Conservation (phyloP, 2,329 filamentous ascomycete genomes). For the Colletotrichum ledebouriae region DNA sequence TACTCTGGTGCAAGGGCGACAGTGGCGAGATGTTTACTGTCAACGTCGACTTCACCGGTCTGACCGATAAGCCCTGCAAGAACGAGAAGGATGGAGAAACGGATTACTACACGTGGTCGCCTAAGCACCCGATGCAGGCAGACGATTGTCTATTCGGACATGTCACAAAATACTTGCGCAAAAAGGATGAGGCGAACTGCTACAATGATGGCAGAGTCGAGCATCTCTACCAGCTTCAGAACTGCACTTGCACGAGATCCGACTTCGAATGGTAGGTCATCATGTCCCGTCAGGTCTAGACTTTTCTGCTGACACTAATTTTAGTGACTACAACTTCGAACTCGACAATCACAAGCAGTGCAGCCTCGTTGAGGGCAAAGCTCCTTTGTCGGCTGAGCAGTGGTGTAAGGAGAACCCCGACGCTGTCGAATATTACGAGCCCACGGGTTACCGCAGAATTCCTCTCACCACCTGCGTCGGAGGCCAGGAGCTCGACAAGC, state of each 20-base stretch:
- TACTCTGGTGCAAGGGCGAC: constrained; percentile 82
- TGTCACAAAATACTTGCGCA: constrained; percentile 88
- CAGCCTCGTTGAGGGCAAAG: constrained; percentile 78
- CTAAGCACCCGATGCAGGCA: constrained; percentile 82
- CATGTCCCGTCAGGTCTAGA: background rate
- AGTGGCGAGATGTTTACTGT: constrained; percentile 76
- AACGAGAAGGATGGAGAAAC: constrained; percentile 70
- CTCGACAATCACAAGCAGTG: constrained; percentile 83
- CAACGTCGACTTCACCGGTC: constrained; percentile 89
- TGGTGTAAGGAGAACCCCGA: constrained; percentile 74
- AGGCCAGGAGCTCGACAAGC: constrained; percentile 81
- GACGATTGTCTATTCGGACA: constrained; percentile 94
- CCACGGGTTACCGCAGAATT: constrained; percentile 90
- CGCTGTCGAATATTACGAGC: constrained; percentile 82
- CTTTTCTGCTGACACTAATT: constrained; percentile 46
- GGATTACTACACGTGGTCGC: constrained; percentile 86
- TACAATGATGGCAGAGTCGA: constrained; percentile 83
- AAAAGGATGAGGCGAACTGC: constrained; percentile 83
- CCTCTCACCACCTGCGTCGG: constrained; percentile 89
- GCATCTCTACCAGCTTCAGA: constrained; percentile 78
- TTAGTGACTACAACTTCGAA: constrained; percentile 93
- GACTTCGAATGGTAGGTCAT: constrained; percentile 91
- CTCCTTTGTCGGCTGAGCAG: constrained; percentile 65
- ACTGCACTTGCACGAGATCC: constrained; percentile 85
- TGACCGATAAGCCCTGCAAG: constrained; percentile 80